Conservation (phyloP, 1,284 basidiomycete species). For the Leccinum pachyderme region DNA sequence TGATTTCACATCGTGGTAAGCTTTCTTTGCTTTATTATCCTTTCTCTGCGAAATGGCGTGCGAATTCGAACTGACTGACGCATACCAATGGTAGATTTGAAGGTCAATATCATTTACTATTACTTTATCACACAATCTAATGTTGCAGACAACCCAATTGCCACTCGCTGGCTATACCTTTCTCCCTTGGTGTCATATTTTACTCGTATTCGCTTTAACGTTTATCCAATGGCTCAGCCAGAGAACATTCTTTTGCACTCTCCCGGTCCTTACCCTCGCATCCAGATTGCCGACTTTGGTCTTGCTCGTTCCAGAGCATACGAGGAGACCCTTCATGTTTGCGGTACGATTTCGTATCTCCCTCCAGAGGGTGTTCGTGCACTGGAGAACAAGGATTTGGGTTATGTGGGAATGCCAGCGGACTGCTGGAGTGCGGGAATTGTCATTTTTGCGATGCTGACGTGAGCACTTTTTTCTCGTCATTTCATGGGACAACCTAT, state of each 20-base stretch:
- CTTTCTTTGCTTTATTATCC: background rate
- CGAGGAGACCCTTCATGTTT: slow-evolving; percentile 77
- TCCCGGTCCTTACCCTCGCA: slow-evolving; percentile 76
- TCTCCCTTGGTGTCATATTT: background rate
- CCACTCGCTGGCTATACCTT: background rate
- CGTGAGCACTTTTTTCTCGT: slow-evolving; percentile 45
- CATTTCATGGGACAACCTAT: background rate
- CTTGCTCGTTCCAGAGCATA: slow-evolving; percentile 77
- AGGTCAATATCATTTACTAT: slow-evolving; percentile 41
- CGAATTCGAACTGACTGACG: slow-evolving; percentile 2
- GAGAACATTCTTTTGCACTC: slow-evolving; percentile 81
- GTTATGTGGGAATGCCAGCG: slow-evolving; percentile 75
- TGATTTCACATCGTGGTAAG: slow-evolving; percentile 79
- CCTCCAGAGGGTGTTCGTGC: slow-evolving; percentile 81
- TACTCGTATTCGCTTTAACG: background rate
- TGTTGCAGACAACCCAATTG: slow-evolving; percentile 4
- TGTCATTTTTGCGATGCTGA: slow-evolving; percentile 76
- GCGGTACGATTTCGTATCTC: slow-evolving; percentile 81
- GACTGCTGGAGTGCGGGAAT: slow-evolving; percentile 86
- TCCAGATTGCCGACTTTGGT: slow-evolving; percentile 85
- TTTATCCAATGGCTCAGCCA: slow-evolving; percentile 46
- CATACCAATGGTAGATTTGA: slow-evolving; percentile 55
- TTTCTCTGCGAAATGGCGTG: background rate
- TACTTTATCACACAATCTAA: background rate
- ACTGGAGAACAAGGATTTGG: slow-evolving; percentile 64